phyloP scores from a whole-genome alignment of 805 yeast species.

The Yarrowia sp. region DNA sequence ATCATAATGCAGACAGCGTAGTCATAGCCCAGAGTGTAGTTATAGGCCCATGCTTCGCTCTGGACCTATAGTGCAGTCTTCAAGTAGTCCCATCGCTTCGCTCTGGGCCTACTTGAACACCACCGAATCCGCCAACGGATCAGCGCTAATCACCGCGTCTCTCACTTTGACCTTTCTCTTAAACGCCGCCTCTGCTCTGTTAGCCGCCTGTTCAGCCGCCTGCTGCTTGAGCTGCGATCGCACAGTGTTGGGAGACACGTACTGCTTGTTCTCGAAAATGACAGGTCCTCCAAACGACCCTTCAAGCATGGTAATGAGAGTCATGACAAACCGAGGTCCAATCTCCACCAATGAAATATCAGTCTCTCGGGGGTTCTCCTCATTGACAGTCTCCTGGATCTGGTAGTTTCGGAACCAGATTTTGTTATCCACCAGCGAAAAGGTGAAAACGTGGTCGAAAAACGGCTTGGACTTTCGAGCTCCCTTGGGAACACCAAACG shows the following conservation, averaged over 20 bases:
- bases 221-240: slow-evolving; percentile 83
- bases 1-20: too few relatives aligned
- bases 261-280: slow-evolving; percentile 94
- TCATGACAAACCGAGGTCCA: slow-evolving; percentile 94
- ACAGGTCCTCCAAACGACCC: slow-evolving; percentile 98
- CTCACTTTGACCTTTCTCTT: slow-evolving; percentile 73
- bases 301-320: slow-evolving; percentile 85
- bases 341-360: slow-evolving; percentile 85
- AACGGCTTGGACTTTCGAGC: slow-evolving; percentile 94
- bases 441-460: slow-evolving; percentile 90
- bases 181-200: slow-evolving; percentile 75
- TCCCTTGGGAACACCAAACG: slow-evolving; percentile 92
- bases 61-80: neutral
- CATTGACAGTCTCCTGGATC: slow-evolving; percentile 64
- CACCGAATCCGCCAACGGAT: slow-evolving; percentile 77
- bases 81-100: neutral
- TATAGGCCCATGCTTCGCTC: too few relatives aligned
- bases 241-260: slow-evolving; percentile 91
- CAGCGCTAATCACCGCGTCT: slow-evolving; percentile 66
- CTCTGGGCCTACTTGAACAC: slow-evolving; percentile 54
- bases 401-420: slow-evolving; percentile 96
- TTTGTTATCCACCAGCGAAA: slow-evolving; percentile 87
- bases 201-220: slow-evolving; percentile 73
- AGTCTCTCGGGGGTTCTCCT: slow-evolving; percentile 45
- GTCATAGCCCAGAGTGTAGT: too few relatives aligned